phyloP scores from a whole-genome alignment of 1,284 basidiomycete species.

The Pseudozyma pruni region DNA sequence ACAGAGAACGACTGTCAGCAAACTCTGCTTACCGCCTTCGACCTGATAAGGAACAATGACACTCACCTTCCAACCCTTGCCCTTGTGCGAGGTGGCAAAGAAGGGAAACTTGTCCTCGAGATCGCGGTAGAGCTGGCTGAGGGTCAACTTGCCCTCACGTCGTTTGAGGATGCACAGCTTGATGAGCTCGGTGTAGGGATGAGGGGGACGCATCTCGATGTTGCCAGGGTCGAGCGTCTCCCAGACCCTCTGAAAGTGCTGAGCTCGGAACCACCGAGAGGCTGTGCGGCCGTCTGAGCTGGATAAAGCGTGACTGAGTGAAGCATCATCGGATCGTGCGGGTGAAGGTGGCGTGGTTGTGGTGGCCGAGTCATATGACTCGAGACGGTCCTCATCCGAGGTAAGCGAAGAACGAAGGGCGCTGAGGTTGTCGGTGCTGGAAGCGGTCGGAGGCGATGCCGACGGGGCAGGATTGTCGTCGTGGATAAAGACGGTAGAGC shows the following conservation, averaged over 20 bases:
- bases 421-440: too few species aligned
- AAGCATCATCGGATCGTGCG: neutral
- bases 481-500: conserved; percentile 1
- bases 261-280: conserved; percentile 26
- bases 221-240: conserved; percentile 18
- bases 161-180: conserved; percentile 48
- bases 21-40: too few species aligned
- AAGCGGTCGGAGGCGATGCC: neutral
- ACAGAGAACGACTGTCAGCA: neutral
- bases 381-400: neutral
- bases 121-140: conserved; percentile 43
- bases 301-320: neutral
- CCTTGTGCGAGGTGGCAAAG: conserved; percentile 26
- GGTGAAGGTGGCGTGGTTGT: too few species aligned
- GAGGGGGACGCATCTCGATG: conserved; percentile 10
- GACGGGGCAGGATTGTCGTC: neutral
- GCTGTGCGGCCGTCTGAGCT: conserved; percentile 6
- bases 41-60: neutral
- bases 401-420: neutral
- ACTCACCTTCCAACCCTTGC: conserved; percentile 48
- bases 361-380: neutral
- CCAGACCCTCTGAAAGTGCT: conserved; percentile 34
- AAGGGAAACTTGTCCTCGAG: conserved; percentile 40
- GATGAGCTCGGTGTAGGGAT: conserved; percentile 47
- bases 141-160: conserved; percentile 30